Percentiles rank a stretch among this genome's conserved stretches.
Conservation (phyloP, 768 basidiomycete species). For the Suillus occidentalis region DNA sequence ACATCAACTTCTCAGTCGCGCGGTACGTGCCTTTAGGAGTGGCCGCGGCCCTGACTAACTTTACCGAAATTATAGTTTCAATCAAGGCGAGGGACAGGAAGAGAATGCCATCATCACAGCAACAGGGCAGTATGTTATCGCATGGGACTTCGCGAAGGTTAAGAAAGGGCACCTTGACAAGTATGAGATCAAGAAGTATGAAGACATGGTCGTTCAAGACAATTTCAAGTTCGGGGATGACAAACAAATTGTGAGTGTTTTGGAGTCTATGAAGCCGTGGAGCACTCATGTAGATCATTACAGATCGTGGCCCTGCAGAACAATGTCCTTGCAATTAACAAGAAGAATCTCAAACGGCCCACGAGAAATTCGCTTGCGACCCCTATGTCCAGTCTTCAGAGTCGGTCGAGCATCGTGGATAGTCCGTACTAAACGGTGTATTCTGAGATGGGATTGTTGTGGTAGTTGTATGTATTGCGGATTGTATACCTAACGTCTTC, state of each 20-base stretch:
- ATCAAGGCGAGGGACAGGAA: conserved; percentile 81
- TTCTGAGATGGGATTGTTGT: conserved; percentile 7
- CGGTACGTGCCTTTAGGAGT: conserved; percentile 47
- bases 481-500: conserved; percentile 19
- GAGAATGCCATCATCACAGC: conserved; percentile 97
- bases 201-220: conserved; percentile 93
- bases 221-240: conserved; percentile 98
- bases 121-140: conserved; percentile 87
- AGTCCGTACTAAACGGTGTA: conserved; percentile 48
- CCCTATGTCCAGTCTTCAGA: conserved; percentile 41
- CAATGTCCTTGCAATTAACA: conserved; percentile 91
- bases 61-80: conserved; percentile 62
- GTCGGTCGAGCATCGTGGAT: conserved; percentile 69
- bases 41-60: conserved; percentile 11
- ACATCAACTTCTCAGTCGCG: conserved; percentile 90
- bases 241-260: conserved; percentile 79
- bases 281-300: conserved; percentile 10
- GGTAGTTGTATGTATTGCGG: conserved; percentile 13
- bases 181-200: conserved; percentile 97
- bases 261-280: background rate
- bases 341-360: conserved; percentile 86
- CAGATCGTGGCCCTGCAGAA: conserved; percentile 95
- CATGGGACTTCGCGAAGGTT: conserved; percentile 97
- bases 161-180: conserved; percentile 89
- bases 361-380: conserved; percentile 69